A percentile compares a stretch with the other conserved stretches of the same genome.
phyloP scores from a whole-genome alignment of 345 rosid species.

The Acer yangbiense region DNA sequence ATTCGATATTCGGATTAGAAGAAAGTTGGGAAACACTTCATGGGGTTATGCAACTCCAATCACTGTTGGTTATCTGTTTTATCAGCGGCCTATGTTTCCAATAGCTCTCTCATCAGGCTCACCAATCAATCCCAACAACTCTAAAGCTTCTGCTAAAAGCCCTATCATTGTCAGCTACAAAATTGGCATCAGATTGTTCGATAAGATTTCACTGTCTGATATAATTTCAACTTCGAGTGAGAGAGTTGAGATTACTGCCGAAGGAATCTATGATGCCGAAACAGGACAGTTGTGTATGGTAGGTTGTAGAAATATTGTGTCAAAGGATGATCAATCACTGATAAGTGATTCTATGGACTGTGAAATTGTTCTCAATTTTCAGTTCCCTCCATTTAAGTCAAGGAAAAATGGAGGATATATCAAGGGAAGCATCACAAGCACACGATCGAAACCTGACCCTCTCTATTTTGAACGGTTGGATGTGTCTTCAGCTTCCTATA shows the following conservation, averaged over 20 bases:
- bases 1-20: conserved; percentile 28
- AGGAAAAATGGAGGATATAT: conserved; percentile 24
- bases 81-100: background rate
- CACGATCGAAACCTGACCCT: conserved; percentile 31
- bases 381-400: conserved; percentile 43
- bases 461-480: conserved; percentile 33
- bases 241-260: conserved; percentile 37
- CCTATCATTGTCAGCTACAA: conserved; percentile 40
- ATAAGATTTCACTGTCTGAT: background rate
- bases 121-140: too few relatives aligned
- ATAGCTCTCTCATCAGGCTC: background rate
- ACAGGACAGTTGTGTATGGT: conserved; percentile 53
- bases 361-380: conserved; percentile 35
- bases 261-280: conserved; percentile 42
- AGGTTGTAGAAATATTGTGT: conserved; percentile 37
- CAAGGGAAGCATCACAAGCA: conserved; percentile 52
- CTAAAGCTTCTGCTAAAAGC: background rate
- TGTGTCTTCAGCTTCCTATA: conserved; percentile 27
- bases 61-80: conserved; percentile 37
- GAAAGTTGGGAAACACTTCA: conserved; percentile 23
- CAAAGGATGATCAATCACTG: background rate
- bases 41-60: conserved; percentile 38
- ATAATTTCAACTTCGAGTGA: background rate
- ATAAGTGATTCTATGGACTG: conserved; percentile 33
- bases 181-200: conserved; percentile 19